Evolutionary conservation across 345 rosid genomes (phyloP).

Genomic region (Melaleuca quinquenervia): DNA sequence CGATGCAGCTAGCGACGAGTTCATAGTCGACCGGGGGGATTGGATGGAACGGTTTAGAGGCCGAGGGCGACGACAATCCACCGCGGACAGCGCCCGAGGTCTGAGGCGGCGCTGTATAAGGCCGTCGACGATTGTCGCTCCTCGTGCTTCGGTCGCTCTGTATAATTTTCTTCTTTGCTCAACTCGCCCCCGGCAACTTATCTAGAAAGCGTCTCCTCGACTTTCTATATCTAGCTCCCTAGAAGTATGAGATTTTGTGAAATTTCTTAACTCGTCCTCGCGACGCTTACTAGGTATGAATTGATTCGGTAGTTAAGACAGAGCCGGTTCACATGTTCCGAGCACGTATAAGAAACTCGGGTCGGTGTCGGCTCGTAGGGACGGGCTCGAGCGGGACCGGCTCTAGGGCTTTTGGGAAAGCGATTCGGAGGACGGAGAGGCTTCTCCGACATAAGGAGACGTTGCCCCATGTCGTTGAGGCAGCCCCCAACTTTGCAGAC

Average conservation of each 20-base stretch:
- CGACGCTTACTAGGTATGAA: no score
- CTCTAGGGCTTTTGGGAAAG: background rate
- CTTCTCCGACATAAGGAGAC: background rate
- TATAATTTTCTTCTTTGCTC: background rate
- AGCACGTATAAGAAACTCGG: background rate
- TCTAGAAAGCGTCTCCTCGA: background rate
- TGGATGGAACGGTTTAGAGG: background rate
- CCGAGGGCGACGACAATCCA: background rate
- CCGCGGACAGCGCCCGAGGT: background rate
- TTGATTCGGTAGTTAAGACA: background rate
- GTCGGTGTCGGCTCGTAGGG: background rate
- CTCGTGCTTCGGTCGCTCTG: background rate
- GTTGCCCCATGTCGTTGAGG: background rate
- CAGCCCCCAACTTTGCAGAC: background rate
- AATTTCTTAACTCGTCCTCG: background rate
- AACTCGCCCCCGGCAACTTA: background rate
- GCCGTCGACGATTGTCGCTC: background rate
- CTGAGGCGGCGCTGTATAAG: background rate
- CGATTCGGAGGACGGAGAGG: background rate
- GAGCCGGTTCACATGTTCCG: background rate
- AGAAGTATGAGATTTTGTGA: background rate
- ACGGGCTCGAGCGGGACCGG: background rate
- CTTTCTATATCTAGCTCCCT: background rate
- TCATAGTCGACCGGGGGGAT: no score
- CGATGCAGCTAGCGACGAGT: no score